Evolutionary conservation across 441 rosid species (phyloP), one percentile per base, ranked within the genome.

Genomic region (Flueggea neowawraea): DNA sequence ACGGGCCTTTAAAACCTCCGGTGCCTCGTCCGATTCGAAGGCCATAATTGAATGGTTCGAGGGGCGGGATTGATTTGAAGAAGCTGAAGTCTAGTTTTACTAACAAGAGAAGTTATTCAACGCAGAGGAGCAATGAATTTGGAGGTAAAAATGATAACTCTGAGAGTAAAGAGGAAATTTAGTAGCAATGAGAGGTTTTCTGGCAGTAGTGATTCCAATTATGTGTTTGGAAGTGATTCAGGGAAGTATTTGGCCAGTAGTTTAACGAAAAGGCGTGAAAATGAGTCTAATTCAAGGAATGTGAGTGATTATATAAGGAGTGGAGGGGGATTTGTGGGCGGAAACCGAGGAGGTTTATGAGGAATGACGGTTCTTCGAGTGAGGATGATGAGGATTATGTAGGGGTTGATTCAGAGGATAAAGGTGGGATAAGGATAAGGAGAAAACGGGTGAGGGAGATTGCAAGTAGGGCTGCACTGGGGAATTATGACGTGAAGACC

Each of bases 381-480:
- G 95, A 86, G 68, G 87, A 91, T 17, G 92, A 86, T 54, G 84
- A 79, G 0, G 88, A 82, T 44, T 36, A 36, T 36, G 74, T 79
- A 0, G 90, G 71, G 43, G 63, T 64, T 15, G 77, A 75, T 59
- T 69, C 47, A 0, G 79, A 71, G 52, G 70, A 69, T 48, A 67
- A 71, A 6, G 68, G 48, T 3, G 73, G 55, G 52, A 59, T 49
- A 52, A 2, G 73, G 60, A 14, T 66, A 69, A 61, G 60, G 65
- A 58, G 69, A 16, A 33, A 17, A 45, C 43, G 47, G 65, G 60
- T 28, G 69, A 61, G 58, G 62, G 56, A 67, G 69, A 72, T 75
- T 65, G 81, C 80, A 49, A 82, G 93, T 64, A 82, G 85, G 11
- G 90, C 97, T 12, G 77, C 97, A 4, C 75, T 92, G 58, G 97